Evolutionary conservation across 768 basidiomycete genomes (phyloP).

Genomic region (Rhizopogon vulgaris): DNA sequence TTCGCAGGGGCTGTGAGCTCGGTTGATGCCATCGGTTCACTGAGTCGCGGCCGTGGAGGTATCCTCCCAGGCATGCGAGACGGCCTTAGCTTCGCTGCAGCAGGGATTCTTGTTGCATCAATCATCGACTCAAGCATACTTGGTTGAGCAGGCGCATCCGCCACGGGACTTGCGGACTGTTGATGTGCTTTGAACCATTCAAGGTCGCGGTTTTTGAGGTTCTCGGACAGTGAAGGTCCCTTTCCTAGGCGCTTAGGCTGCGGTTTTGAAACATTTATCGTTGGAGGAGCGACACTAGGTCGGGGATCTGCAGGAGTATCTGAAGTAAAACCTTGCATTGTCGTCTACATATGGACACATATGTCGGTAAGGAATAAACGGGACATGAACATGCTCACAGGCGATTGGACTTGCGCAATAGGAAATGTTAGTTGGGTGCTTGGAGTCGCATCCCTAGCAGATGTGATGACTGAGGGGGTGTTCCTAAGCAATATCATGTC

Average conservation of each 20-base stretch:
- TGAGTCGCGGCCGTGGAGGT: neutral
- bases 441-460: neutral
- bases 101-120: neutral
- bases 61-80: neutral
- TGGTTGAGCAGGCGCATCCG: neutral
- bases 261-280: conserved; percentile 9
- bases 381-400: neutral
- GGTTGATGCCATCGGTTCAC: neutral
- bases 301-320: neutral
- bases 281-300: neutral
- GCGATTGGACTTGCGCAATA: neutral
- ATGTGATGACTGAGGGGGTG: neutral
- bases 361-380: neutral
- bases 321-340: neutral
- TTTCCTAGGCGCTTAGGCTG: conserved; percentile 21
- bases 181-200: conserved; percentile 20
- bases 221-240: conserved; percentile 15
- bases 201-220: conserved; percentile 22
- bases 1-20: neutral
- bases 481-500: neutral
- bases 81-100: neutral
- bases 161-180: conserved; percentile 2
- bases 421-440: neutral
- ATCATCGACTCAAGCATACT: too few species aligned
- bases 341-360: neutral